Evolutionary conservation across 2,329 filamentous ascomycete species (phyloP), one percentile per base, ranked within the genome.

Genomic region (Pseudocercospora pini-densiflorae): DNA sequence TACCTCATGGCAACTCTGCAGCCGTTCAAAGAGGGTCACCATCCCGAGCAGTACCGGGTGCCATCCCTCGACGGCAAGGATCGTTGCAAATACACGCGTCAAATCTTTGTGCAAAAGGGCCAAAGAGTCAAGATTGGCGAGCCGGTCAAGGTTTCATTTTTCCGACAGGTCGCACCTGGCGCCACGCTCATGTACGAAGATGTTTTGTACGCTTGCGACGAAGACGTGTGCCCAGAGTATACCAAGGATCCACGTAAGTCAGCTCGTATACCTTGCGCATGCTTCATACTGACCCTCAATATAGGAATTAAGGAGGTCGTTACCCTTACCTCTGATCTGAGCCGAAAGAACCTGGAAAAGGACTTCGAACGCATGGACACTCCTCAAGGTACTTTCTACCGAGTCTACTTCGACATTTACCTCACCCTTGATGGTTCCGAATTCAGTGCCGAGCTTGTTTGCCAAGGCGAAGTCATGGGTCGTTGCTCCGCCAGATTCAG

Each of bases 301-400:
- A 70, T 72, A 97, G 94, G 94, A 73, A 98, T 98, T 87, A 98
- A 98, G 87, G 95, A 98, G 81, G 93, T 98, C 64, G 95, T 98
- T 71, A 99, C 95, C 1, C 89, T 99, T 59, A 98, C 95, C 1
- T 98, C 94, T 1, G 95, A 99, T 78, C 86, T 99, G 64, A 97
- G 94, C 58, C 91, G 94, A 74, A 99, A 98, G 86, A 98, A 98
- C 79, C 89, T 99, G 12, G 95, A 99, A 81, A 98, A 97, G 82
- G 95, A 99, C 80, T 99, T 99, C 76, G 95, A 99, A 82, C 90
- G 95, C 77, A 98, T 98, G 95, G 95, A 98, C 79, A 98, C 95
- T 1, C 94, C 95, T 5, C 94, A 99, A 80, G 95, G 95, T 69
- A 96, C 92, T 3, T 97, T 97, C 80, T 97, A 97, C 84, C 90